A percentile compares a stretch with the other conserved stretches of the same genome.
Evolutionary conservation across 2,329 filamentous ascomycete species (phyloP).

Genomic region (Alternaria novae-zelandiae): DNA sequence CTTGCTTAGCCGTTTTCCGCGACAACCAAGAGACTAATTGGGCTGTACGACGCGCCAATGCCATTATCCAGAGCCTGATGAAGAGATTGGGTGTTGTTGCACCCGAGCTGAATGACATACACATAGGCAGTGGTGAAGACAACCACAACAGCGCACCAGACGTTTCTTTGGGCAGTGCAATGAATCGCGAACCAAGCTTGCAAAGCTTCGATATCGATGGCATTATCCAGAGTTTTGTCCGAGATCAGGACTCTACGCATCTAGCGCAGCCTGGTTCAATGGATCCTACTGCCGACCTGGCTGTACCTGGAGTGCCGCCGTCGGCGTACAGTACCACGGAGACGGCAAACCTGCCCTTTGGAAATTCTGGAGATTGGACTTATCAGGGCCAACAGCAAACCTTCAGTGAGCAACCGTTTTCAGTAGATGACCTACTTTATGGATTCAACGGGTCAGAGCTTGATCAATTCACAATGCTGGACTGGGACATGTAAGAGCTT

Average conservation of each 20-base stretch:
- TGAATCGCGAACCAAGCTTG: conserved; percentile 22
- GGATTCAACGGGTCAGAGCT: conserved; percentile 36
- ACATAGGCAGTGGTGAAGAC: conserved; percentile 18
- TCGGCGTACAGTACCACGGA: background rate
- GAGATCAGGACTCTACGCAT: conserved; percentile 19
- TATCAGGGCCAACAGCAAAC: conserved; percentile 16
- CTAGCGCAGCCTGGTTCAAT: background rate
- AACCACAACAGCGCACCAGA: conserved; percentile 4
- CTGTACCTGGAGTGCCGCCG: background rate
- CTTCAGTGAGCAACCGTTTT: conserved; percentile 20
- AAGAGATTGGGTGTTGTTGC: conserved; percentile 48
- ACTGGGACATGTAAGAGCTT: conserved; percentile 3
- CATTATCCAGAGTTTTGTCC: conserved; percentile 53
- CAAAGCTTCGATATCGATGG: conserved; percentile 51
- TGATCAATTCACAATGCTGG: conserved; percentile 23
- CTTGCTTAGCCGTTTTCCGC: conserved; percentile 56
- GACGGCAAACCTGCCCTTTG: conserved; percentile 9
- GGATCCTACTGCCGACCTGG: background rate
- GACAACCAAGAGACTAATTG: conserved; percentile 60
- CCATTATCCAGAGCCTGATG: conserved; percentile 56
- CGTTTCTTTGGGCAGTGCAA: conserved; percentile 14
- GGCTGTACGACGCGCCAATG: conserved; percentile 55
- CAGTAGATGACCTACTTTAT: conserved; percentile 33
- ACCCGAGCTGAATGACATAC: conserved; percentile 20
- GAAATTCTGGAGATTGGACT: conserved; percentile 18